These are phyloP conservation scores for Monilinia fructicola DNA, from an alignment of 2,329 filamentous ascomycete species.

Conservation along the genomic window DNA sequence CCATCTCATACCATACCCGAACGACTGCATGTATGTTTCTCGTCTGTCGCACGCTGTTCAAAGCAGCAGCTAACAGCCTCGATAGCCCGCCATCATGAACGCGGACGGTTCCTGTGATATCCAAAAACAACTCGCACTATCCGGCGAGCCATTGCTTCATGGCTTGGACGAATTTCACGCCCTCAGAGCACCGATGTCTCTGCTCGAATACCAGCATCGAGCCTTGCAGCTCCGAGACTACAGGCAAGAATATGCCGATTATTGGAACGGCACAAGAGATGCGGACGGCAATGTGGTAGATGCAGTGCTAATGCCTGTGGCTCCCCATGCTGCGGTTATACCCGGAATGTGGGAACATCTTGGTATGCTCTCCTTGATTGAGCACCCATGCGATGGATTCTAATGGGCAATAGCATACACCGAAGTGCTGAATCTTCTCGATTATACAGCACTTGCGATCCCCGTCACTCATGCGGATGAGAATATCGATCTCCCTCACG, in stretches of 20 bases:
- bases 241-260: slow-evolving; percentile 44
- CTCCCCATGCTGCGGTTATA: slow-evolving; percentile 46
- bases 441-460: slow-evolving; percentile 59
- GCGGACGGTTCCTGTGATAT: slow-evolving; percentile 21
- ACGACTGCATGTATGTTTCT: slow-evolving; percentile 14
- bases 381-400: not conserved
- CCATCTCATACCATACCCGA: slow-evolving; percentile 21
- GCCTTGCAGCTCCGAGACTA: slow-evolving; percentile 15
- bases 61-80: not conserved
- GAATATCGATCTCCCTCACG: slow-evolving; percentile 42
- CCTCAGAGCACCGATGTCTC: slow-evolving; percentile 11
- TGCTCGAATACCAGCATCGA: slow-evolving; percentile 23
- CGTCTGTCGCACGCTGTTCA: too few species aligned
- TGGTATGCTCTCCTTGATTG: not conserved
- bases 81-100: slow-evolving; percentile 17
- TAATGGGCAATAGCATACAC: slow-evolving; percentile 46
- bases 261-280: slow-evolving; percentile 28
- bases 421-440: slow-evolving; percentile 61
- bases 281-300: slow-evolving; percentile 48
- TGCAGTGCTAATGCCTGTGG: slow-evolving; percentile 50
- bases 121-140: slow-evolving; percentile 16
- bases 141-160: slow-evolving; percentile 17
- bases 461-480: slow-evolving; percentile 51
- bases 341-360: slow-evolving; percentile 28
- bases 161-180: slow-evolving; percentile 3